These are phyloP conservation scores for Acacia acuminata DNA, from an alignment of 306 rosid species.

Conservation along the genomic window DNA sequence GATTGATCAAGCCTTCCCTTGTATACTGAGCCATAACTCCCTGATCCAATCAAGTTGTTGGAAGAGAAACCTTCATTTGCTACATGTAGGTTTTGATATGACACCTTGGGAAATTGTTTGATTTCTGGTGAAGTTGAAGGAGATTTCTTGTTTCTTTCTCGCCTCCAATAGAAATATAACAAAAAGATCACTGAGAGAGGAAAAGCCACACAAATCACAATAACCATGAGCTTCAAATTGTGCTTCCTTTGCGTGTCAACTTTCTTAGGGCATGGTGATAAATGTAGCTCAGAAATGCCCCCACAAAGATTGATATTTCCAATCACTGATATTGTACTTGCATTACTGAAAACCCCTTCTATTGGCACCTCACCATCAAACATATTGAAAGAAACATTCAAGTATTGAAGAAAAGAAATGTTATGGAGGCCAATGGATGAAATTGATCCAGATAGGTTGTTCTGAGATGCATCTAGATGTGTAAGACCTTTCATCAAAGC, in stretches of 20 bases:
- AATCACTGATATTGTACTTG: neutral
- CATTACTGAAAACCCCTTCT: neutral
- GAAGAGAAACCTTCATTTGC: neutral
- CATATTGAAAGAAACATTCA: neutral
- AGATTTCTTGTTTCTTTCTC: neutral
- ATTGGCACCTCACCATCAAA: neutral
- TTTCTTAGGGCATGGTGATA: conserved; percentile 5
- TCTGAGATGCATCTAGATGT: neutral
- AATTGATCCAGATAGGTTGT: neutral
- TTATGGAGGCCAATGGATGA: neutral
- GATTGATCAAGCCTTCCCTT: neutral
- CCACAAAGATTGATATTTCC: neutral
- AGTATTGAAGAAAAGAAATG: neutral
- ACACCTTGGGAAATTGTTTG: neutral
- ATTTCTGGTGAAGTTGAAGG: neutral
- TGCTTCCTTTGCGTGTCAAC: neutral
- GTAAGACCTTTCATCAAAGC: neutral
- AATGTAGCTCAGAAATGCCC: neutral
- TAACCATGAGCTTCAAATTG: neutral
- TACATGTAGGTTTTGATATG: neutral
- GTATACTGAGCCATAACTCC: neutral
- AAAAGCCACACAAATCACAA: neutral
- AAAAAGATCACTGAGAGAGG: neutral
- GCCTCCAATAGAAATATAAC: neutral
- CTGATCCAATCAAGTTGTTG: neutral